These are phyloP conservation scores for Penicillium sp. DNA, from an alignment of 2,329 filamentous ascomycete genomes.

Conservation along the genomic window DNA sequence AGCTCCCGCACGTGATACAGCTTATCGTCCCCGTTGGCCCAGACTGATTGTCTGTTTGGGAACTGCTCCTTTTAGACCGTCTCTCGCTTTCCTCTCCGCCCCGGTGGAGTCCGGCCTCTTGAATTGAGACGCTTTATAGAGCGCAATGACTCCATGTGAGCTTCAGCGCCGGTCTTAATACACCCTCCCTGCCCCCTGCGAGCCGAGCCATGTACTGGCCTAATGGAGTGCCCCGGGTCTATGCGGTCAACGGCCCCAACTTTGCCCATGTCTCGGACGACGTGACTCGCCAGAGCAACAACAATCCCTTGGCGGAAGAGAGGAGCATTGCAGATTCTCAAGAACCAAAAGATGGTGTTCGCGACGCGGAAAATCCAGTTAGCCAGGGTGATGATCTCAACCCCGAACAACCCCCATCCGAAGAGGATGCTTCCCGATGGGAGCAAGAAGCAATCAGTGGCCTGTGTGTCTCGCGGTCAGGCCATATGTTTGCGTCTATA, in stretches of 20 bases:
- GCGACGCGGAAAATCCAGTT: constrained; percentile 11
- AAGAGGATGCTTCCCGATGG: constrained; percentile 40
- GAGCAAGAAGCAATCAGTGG: constrained; percentile 71
- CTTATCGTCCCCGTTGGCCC: constrained; percentile 28
- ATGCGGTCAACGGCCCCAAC: constrained; percentile 51
- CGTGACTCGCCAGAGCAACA: constrained; percentile 27
- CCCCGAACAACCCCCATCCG: constrained; percentile 26
- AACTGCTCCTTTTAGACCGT: background rate
- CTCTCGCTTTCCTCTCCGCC: background rate
- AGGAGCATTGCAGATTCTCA: constrained; percentile 29
- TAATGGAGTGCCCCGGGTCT: constrained; percentile 54
- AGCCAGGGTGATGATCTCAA: constrained; percentile 9
- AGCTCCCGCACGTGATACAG: constrained; percentile 30
- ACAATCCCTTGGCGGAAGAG: constrained; percentile 26
- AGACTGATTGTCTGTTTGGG: constrained; percentile 8
- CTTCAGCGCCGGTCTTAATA: constrained; percentile 32
- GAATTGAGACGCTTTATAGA: constrained; percentile 7
- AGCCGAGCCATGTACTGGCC: constrained; percentile 54
- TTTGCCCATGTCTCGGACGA: constrained; percentile 37
- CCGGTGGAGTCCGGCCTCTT: constrained; percentile 2
- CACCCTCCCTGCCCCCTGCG: constrained; percentile 32
- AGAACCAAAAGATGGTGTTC: constrained; percentile 19
- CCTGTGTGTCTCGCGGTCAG: constrained; percentile 75
- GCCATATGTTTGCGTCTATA: constrained; percentile 84
- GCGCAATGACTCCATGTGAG: constrained; percentile 47